Base-by-base conservation (phyloP, 345 rosid species). In the Lagerstroemia speciosa region DNA sequence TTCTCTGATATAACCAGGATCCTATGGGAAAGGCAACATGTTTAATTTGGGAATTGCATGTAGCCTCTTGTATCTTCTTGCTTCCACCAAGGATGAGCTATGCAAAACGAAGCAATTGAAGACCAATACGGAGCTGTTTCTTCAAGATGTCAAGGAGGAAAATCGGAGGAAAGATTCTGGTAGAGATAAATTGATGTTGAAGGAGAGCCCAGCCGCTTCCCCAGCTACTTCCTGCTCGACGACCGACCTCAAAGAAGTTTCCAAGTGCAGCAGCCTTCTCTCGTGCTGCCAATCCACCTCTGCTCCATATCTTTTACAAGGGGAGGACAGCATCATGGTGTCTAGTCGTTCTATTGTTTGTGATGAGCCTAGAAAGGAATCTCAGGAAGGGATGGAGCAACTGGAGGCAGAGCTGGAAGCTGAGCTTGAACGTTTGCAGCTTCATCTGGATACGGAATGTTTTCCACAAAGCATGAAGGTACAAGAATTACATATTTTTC, bases 371-470 rank as follows among this genome's bases (percentile, higher is more conserved):
- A 82, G 74, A 48, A 66, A 32, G 29, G 80, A 78, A 71, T 71
- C 61, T 77, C 27, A 37, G 0, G 81, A 72, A 48, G 93, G 82
- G 52, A 85, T 83, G 83, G 81, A 83, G 70, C 79, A 72, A 60
- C 89, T 87, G 32, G 89, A 84, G 79, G 92, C 84, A 11, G 94
- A 92, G 77, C 89, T 92, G 26, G 83, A 88, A 79, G 86, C 78
- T 8, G 92, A 89, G 78, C 75, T 88, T 43, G 82, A 89, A 67
- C 80, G 72, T 62, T 74, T 89, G 69, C 92, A 85, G 74, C 79
- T 74, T 69, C 79, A 80, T 60, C 77, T 86, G 77, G 83, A 80
- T 74, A 64, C 65, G 6, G 89, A 78, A 38, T 69, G 43, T 45
- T 65, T 52, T 57, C 37, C 66, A 41, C 12, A 58, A 58, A 58